These are phyloP conservation scores for Aspergillus japonicus DNA, from an alignment of 2,329 filamentous ascomycete genomes.

Conservation along the genomic window DNA sequence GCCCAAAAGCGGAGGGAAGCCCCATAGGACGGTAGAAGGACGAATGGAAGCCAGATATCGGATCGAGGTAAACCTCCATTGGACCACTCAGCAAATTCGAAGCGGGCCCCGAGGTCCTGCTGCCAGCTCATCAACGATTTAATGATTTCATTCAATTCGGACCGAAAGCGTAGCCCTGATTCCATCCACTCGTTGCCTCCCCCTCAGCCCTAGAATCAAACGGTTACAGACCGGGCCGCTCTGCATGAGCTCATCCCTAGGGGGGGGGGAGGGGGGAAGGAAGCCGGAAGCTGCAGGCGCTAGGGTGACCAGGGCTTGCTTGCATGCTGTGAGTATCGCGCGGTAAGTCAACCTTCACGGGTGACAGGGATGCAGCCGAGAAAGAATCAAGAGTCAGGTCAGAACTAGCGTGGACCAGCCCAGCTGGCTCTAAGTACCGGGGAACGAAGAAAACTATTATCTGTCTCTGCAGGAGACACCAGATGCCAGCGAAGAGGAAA, in stretches of 20 bases:
- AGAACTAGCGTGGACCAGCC: background rate
- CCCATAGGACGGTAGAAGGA: conserved; percentile 20
- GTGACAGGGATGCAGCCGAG: conserved; percentile 1
- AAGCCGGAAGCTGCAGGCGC: conserved; percentile 13
- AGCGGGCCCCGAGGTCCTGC: conserved; percentile 23
- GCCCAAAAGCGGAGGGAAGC: conserved; percentile 33
- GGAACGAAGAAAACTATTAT: background rate
- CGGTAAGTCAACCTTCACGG: background rate
- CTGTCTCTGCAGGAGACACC: conserved; percentile 26
- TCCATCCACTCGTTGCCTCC: conserved; percentile 4
- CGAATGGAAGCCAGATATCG: conserved; percentile 24
- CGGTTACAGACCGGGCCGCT: conserved; percentile 27
- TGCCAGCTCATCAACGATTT: conserved; percentile 35
- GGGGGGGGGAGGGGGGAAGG: background rate
- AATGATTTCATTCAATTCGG: conserved; percentile 14
- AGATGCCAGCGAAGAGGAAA: conserved; percentile 28
- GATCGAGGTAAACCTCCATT: conserved; percentile 15
- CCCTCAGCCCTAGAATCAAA: conserved; percentile 21
- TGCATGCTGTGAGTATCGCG: background rate
- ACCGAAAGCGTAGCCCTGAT: conserved; percentile 9
- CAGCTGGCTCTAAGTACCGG: background rate
- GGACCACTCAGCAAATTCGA: conserved; percentile 18
- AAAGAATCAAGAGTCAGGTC: background rate
- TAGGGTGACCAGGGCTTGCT: conserved; percentile 14
- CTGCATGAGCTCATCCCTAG: conserved; percentile 26